phyloP scores from a whole-genome alignment of 108 stramenopile genomes.

The Discostella stelligeroides region DNA sequence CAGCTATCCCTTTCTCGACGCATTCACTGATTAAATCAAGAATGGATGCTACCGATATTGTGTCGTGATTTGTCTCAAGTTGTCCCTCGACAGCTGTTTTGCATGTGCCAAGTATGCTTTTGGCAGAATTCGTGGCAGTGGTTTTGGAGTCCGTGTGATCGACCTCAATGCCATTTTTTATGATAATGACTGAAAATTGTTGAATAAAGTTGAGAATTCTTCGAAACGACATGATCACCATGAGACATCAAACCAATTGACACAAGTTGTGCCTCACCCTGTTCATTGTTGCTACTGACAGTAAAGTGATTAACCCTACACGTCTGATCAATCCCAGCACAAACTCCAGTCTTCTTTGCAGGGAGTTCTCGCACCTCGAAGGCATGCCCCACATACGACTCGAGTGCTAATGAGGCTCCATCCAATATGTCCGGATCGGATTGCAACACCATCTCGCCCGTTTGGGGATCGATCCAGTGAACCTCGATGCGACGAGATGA shows the following conservation, averaged over 20 bases:
- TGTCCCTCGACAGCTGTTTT: constrained; percentile 41
- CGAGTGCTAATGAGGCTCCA: constrained; percentile 57
- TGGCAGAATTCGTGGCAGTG: constrained; percentile 54
- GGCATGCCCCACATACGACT: constrained; percentile 73
- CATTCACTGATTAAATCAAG: constrained; percentile 50
- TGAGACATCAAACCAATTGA: background rate
- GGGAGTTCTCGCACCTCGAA: constrained; percentile 80
- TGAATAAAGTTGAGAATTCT: too few relatives aligned
- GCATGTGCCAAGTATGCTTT: constrained; percentile 52
- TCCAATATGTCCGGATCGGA: constrained; percentile 55
- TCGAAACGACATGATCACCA: constrained; percentile 7
- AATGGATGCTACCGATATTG: constrained; percentile 1
- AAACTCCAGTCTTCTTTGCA: constrained; percentile 52
- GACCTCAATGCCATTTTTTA: constrained; percentile 40
- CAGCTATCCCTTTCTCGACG: constrained; percentile 53
- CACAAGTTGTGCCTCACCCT: constrained; percentile 46
- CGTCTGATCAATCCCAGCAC: constrained; percentile 49
- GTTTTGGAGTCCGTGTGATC: constrained; percentile 62
- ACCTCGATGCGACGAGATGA: constrained; percentile 62
- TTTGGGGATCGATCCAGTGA: constrained; percentile 69
- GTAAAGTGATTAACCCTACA: constrained; percentile 60
- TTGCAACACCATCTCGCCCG: constrained; percentile 54
- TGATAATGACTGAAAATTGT: constrained; percentile 36
- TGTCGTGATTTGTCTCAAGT: constrained; percentile 9
- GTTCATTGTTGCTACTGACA: constrained; percentile 67